A percentile compares a stretch with the other conserved stretches of the same genome.
These are phyloP conservation scores for Neoscytalidium dimidiatum DNA, from an alignment of 2,329 filamentous ascomycete genomes.

Conservation along the genomic window DNA sequence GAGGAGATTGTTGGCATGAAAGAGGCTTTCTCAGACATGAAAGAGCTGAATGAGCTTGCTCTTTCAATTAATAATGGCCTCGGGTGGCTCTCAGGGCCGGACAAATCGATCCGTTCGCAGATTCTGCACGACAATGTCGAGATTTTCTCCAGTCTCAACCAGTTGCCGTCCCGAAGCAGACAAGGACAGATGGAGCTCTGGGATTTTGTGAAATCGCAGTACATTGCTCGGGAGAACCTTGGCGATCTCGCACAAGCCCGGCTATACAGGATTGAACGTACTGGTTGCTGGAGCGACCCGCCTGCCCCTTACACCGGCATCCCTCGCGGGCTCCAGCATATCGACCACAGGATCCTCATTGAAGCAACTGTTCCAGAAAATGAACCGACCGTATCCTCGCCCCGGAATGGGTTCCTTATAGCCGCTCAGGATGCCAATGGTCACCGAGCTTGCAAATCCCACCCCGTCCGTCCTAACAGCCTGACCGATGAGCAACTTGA, in stretches of 20 bases:
- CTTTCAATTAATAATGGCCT: constrained; percentile 68
- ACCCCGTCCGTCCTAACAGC: constrained; percentile 52
- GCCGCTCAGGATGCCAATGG: background rate
- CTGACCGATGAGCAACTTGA: constrained; percentile 67
- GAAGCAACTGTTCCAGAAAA: background rate
- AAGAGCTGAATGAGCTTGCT: constrained; percentile 62
- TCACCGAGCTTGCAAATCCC: background rate
- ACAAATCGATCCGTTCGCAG: constrained; percentile 53
- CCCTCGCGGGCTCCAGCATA: background rate
- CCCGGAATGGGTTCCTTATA: background rate
- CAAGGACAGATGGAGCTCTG: constrained; percentile 40
- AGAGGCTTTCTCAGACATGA: constrained; percentile 59
- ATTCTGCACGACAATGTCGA: constrained; percentile 45
- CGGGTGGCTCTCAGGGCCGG: constrained; percentile 66
- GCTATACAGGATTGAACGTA: background rate
- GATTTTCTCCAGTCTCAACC: constrained; percentile 20
- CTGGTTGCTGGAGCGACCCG: background rate
- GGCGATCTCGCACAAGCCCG: background rate
- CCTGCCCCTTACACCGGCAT: background rate
- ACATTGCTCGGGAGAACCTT: background rate
- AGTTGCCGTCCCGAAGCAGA: constrained; percentile 37
- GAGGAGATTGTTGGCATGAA: constrained; percentile 65
- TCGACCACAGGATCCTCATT: background rate
- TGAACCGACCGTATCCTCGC: background rate
- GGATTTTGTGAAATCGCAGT: constrained; percentile 30